Evolutionary conservation across 345 rosid species (phyloP).

Genomic region (Draba incana): DNA sequence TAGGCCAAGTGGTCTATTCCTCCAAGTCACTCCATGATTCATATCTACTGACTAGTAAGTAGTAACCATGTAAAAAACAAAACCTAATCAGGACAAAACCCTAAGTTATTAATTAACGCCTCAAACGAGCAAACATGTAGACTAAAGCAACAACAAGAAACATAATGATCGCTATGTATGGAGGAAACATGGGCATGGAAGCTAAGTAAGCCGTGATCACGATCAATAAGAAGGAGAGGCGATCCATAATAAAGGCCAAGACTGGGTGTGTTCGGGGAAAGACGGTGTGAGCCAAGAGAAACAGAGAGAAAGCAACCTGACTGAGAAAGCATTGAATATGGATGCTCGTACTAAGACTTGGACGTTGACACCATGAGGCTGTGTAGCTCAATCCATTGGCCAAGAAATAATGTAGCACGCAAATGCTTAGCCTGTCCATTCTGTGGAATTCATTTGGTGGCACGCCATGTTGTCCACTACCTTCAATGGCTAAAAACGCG

Average conservation of each 20-base stretch:
- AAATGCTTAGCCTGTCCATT: background rate
- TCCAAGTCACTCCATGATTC: too few species aligned
- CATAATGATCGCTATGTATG: constrained; percentile 2
- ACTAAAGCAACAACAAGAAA: background rate
- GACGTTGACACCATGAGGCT: background rate
- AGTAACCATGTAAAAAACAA: too few species aligned
- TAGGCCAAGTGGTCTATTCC: too few species aligned
- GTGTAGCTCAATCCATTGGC: background rate
- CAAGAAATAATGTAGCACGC: background rate
- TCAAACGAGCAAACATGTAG: background rate
- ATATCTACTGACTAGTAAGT: too few species aligned
- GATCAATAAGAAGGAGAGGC: background rate
- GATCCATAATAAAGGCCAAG: background rate
- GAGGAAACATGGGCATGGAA: constrained; percentile 7
- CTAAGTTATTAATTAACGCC: background rate
- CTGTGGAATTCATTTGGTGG: background rate
- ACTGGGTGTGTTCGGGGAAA: background rate
- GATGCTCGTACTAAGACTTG: constrained; percentile 3
- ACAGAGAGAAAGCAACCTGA: background rate
- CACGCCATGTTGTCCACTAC: background rate
- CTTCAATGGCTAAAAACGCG: background rate
- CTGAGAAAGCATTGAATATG: constrained; percentile 5
- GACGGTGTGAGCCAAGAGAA: background rate
- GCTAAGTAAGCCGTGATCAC: constrained; percentile 4
- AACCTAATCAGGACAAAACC: too few species aligned